Evolutionary conservation across 345 rosid genomes (phyloP), one percentile per base, ranked within the genome.

Genomic region (Syzygium aqueum): DNA sequence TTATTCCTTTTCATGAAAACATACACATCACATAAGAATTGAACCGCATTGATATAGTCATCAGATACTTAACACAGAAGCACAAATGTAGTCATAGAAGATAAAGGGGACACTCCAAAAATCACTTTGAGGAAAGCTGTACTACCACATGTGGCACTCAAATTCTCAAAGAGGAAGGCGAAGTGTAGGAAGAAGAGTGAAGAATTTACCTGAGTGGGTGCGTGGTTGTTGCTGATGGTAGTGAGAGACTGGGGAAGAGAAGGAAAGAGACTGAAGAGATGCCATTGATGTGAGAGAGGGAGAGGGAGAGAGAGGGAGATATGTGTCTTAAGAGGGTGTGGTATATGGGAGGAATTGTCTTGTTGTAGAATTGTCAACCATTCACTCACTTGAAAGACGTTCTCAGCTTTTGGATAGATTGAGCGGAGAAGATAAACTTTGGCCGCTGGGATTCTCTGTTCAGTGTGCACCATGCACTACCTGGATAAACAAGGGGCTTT

Each of bases 211-310:
- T 52, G 93, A 73, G 83, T 87, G 89, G 84, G 88, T 84, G 67
- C 90, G 91, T 28, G 91, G 90, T 50, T 87, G 91, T 16, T 82
- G 88, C 30, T 65, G 89, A 12, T 51, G 88, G 51, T 85, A 84
- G 94, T 90, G 84, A 91, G 91, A 84, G 95, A 90, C 61, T 89
- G 92, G 57, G 91, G 91, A 82, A 91, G 85, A 83, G 49, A 73
- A 73, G 8, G 49, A 37, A 37, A 73, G 82, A 73, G 82, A 73
- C 40, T 73, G 82, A 2, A 73, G 82, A 73, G 49, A 37, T 73
- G 95, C 94, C 94, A 92, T 92, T 85, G 90, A 63, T 49, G 25
- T 61, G 30, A 63, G 53, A 30, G 77, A 82, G 73, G 52, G 87
- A 22, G 85, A 57, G 83, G 19, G 84, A 51, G 51, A 56, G 30